These are phyloP conservation scores for Tylopilus balloui DNA, from an alignment of 768 basidiomycete species.

Conservation along the genomic window DNA sequence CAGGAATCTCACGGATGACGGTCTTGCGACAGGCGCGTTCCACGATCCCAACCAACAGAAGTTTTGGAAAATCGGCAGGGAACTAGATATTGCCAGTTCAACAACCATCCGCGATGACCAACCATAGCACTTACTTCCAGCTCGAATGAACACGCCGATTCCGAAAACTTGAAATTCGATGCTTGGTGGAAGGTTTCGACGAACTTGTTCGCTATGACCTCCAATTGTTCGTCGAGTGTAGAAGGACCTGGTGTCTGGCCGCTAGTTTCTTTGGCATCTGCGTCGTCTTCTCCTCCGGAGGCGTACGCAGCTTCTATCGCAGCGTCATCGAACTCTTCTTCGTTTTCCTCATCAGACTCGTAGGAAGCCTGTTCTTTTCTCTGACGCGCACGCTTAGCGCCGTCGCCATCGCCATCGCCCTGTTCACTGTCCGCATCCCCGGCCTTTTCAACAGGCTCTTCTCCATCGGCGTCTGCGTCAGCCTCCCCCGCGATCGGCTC, in stretches of 20 bases:
- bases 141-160: constrained; percentile 66
- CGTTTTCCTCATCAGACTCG: constrained; percentile 50
- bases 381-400: constrained; percentile 68
- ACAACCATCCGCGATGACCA: not conserved
- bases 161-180: constrained; percentile 67
- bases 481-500: constrained; percentile 40
- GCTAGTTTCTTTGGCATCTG: constrained; percentile 28
- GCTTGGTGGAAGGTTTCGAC: constrained; percentile 57
- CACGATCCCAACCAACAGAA: constrained; percentile 89
- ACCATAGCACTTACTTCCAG: constrained; percentile 63
- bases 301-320: constrained; percentile 62
- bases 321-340: constrained; percentile 44
- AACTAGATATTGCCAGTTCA: constrained; percentile 53
- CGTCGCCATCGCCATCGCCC: constrained; percentile 80
- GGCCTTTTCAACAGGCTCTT: constrained; percentile 36
- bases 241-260: constrained; percentile 17
- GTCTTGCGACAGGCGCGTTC: constrained; percentile 83
- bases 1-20: constrained; percentile 84
- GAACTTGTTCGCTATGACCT: constrained; percentile 48
- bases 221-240: constrained; percentile 40
- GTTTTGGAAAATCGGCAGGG: constrained; percentile 81
- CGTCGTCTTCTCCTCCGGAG: constrained; percentile 41
- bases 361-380: constrained; percentile 73
- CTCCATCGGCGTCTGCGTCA: constrained; percentile 51
- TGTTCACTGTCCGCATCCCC: constrained; percentile 71